Evolutionary conservation across 2,329 filamentous ascomycete genomes (phyloP).

Genomic region (Diaporthe vexans): DNA sequence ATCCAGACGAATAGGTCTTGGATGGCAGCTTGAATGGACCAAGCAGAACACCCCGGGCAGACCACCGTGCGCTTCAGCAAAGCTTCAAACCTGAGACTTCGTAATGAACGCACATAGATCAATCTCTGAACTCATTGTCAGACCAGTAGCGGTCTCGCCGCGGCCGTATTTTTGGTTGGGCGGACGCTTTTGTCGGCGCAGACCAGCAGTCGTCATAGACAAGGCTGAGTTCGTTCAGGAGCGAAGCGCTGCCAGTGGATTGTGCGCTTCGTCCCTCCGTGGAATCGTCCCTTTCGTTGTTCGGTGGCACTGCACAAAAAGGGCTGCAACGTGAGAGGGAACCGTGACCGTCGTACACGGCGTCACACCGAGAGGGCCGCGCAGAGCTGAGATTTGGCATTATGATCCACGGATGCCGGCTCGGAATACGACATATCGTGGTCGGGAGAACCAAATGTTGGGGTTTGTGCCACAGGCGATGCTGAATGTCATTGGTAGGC

Average conservation of each 20-base stretch:
- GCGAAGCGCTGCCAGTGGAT: conserved; percentile 35
- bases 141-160: conserved; percentile 6
- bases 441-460: conserved; percentile 38
- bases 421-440: conserved; percentile 39
- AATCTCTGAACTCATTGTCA: neutral
- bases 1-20: neutral
- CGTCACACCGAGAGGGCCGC: conserved; percentile 21
- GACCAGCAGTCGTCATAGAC: conserved; percentile 5
- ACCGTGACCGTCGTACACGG: conserved; percentile 19
- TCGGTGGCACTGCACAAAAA: conserved; percentile 34
- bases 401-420: conserved; percentile 40
- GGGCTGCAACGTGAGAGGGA: conserved; percentile 6
- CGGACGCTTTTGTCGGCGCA: conserved; percentile 5
- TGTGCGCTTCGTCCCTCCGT: conserved; percentile 9
- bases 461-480: conserved; percentile 31
- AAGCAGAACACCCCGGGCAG: neutral
- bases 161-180: conserved; percentile 26
- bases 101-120: neutral
- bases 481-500: neutral
- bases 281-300: conserved; percentile 19
- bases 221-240: conserved; percentile 36
- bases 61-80: neutral
- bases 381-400: conserved; percentile 34
- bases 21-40: neutral
- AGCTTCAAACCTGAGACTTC: neutral